phyloP scores from a whole-genome alignment of 2,329 filamentous ascomycete species.

The Stagonosporopsis cucurbitacearum region DNA sequence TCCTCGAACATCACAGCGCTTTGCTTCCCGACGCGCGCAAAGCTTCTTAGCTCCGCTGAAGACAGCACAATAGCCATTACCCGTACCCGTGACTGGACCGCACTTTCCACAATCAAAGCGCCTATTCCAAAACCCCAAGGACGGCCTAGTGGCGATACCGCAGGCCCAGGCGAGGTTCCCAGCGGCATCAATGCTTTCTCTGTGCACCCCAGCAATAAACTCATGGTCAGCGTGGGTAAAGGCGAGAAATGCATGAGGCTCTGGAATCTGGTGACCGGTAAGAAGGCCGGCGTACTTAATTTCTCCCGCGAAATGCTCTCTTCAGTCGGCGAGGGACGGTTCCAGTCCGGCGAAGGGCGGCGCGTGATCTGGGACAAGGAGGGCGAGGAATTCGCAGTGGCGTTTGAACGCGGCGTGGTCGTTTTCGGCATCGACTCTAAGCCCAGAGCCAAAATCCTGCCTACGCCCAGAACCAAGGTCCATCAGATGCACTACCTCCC shows the following conservation, averaged over 20 bases:
- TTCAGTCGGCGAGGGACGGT: conserved; percentile 77
- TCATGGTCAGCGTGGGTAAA: conserved; percentile 91
- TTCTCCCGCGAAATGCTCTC: conserved; percentile 77
- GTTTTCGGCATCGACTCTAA: conserved; percentile 89
- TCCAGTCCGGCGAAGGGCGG: conserved; percentile 80
- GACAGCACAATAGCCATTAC: conserved; percentile 92
- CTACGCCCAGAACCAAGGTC: conserved; percentile 75
- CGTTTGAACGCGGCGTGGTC: conserved; percentile 83
- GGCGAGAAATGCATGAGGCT: conserved; percentile 90
- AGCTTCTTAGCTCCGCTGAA: conserved; percentile 85
- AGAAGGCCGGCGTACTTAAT: conserved; percentile 90
- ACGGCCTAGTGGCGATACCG: conserved; percentile 88
- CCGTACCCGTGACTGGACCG: conserved; percentile 85
- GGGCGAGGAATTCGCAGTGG: conserved; percentile 85
- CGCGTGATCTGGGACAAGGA: conserved; percentile 79
- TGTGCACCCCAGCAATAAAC: conserved; percentile 93
- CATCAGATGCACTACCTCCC: conserved; percentile 79
- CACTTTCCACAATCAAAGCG: conserved; percentile 86
- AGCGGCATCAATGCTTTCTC: conserved; percentile 95
- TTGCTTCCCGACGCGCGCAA: conserved; percentile 82
- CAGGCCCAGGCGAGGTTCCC: conserved; percentile 78
- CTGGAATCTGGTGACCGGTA: conserved; percentile 96
- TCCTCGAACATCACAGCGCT: conserved; percentile 80
- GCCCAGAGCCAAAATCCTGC: conserved; percentile 75
- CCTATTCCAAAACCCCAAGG: conserved; percentile 82